Evolutionary conservation across 1,139 yeast genomes (phyloP), one percentile per base, ranked within the genome.

Genomic region (Candida sp.): DNA sequence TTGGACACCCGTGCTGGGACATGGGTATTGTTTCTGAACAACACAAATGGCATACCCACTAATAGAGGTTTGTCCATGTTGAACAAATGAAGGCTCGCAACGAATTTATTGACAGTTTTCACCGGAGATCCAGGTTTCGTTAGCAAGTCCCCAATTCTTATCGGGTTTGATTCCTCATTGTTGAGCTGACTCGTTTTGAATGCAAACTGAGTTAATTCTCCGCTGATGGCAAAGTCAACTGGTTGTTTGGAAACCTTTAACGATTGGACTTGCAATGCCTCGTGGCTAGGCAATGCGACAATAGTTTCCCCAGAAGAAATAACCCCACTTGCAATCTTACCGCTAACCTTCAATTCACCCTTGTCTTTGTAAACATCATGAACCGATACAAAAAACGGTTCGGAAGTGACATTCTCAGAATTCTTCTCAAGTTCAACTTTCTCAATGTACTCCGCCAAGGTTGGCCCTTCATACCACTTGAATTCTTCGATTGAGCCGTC

Each of bases 1-100:
- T 81, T 82, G 37, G 78, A 63, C 31, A 93, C 72, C 59, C 87
- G 82, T 3, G 93, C 94, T 3, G 96, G 92, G 39, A 84, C 83
- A 52, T 88, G 88, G 44, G 86, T 79, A 52, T 91, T 87, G 57
- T 96, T 96, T 58, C 96, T 81, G 70, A 93, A 93, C 49, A 92
- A 68, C 41, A 93, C 84, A 58, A 94, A 80, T 45, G 96, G 90
- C 1, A 96, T 81, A 4, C 99, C 98, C 5, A 87, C 85, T 41
- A 94, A 73, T 47, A 94, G 68, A 1, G 99, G 99, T 59, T 81
- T 77, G 46, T 78, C 76, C 70, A 90, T 71, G 53, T 89, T 86
- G 67, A 93, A 94, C 37, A 92, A 76, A 40, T 81, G 78, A 48
- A 92, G 63, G 46, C 84, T 76, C 32, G 88, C 81, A 30, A 69